Base-by-base conservation (phyloP, 2,329 filamentous ascomycete species). In the Oidium heveae region DNA sequence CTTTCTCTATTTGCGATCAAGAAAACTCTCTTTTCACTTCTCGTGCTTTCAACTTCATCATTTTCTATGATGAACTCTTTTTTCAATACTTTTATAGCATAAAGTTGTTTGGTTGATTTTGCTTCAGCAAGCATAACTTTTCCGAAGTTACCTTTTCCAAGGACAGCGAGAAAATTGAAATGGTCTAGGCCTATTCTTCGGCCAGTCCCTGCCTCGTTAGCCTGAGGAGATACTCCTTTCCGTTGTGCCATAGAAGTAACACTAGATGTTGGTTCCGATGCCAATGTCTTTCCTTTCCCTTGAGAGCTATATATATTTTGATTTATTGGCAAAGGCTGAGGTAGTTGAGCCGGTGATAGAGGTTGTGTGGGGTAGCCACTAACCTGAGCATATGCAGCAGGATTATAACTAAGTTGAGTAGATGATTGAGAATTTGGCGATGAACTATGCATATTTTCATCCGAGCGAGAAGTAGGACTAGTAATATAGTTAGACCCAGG, bases 11-110 rank as follows among this genome's bases (percentile, higher is more conserved):
- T 98, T 36, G 91, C 91, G 65, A 98, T 84, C 66, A 98, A 68
- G 71, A 96, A 94, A 16, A 98, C 93, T 59, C 91, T 78, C 76
- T 98, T 98, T 69, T 98, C 91, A 0, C 91, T 98, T 59, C 89
- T 80, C 44, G 87, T 95, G 68, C 89, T 96, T 68, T 98, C 91
- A 8, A 98, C 91, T 71, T 98, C 91, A 65, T 98, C 91, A 60
- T 98, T 94, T 67, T 98, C 93, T 58, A 98, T 98, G 65, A 98
- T 98, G 67, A 98, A 98, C 68, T 98, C 91, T 71, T 98, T 98
- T 76, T 98, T 98, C 61, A 98, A 72, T 39, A 98, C 91, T 70
- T 98, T 98, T 69, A 98, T 98, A 56, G 91, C 91, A 66, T 96
- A 98, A 8, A 98, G 74, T 67, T 89, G 84, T 68, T 88, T 86